Conservation (phyloP, 2,329 filamentous ascomycete genomes). For the Verticillium zaregamsianum region DNA sequence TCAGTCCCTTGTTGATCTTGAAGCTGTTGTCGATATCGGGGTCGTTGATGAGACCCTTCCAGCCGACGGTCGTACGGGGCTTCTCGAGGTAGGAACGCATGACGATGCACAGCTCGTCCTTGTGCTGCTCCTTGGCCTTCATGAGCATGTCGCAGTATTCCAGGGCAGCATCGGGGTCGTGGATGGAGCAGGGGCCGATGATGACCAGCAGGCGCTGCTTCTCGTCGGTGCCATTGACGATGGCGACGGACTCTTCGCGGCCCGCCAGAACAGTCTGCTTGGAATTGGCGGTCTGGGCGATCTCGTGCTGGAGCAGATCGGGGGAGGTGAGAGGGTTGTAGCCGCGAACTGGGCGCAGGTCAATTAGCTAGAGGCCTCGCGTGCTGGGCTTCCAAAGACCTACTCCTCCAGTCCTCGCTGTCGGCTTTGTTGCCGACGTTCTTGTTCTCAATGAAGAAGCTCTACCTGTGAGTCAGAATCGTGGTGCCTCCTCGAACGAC, state of each 20-base stretch:
- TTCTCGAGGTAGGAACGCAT: conserved; percentile 99
- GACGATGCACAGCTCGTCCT: conserved; percentile 85
- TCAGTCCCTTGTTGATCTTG: conserved; percentile 97
- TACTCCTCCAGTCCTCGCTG: conserved; percentile 82
- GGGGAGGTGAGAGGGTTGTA: conserved; percentile 93
- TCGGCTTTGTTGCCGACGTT: conserved; percentile 70
- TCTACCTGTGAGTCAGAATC: conserved; percentile 32
- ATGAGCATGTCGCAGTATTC: conserved; percentile 88
- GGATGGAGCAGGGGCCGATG: conserved; percentile 94
- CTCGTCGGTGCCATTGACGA: conserved; percentile 63
- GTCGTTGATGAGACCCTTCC: conserved; percentile 99
- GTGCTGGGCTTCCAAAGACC: conserved; percentile 22
- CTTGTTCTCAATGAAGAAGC: conserved; percentile 73
- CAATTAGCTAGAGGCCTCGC: not conserved
- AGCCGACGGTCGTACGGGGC: conserved; percentile 93
- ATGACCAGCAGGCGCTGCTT: conserved; percentile 65
- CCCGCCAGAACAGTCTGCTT: conserved; percentile 58
- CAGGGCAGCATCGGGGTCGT: conserved; percentile 85
- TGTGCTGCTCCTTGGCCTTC: conserved; percentile 79
- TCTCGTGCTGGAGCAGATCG: conserved; percentile 92
- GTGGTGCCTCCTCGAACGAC: not conserved
- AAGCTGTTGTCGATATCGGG: conserved; percentile 98
- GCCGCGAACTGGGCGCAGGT: conserved; percentile 62
- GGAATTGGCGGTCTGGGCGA: conserved; percentile 56
- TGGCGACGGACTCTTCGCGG: conserved; percentile 60